phyloP scores from a whole-genome alignment of 2,329 filamentous ascomycete species.

The Purpureocillium takamizusanense region DNA sequence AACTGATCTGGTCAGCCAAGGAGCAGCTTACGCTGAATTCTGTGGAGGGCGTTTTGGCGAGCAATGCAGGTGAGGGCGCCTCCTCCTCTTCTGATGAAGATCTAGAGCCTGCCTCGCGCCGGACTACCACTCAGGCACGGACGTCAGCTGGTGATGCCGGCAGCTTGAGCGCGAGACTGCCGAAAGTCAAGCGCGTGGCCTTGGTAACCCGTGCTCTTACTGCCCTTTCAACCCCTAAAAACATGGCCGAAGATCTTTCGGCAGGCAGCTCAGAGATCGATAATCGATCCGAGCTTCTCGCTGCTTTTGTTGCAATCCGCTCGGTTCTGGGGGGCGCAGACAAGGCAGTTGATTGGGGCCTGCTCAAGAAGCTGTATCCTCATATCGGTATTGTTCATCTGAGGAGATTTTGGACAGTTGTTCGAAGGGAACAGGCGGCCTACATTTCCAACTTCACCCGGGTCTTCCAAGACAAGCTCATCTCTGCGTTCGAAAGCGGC shows the following conservation, averaged over 20 bases:
- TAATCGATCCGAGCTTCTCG: conserved; percentile 31
- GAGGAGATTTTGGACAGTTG: conserved; percentile 44
- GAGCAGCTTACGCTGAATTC: conserved; percentile 14
- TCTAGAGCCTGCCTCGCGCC: neutral
- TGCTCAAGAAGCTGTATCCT: conserved; percentile 48
- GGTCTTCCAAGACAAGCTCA: conserved; percentile 57
- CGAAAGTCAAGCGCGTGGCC: conserved; percentile 18
- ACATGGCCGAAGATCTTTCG: no score
- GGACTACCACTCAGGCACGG: neutral
- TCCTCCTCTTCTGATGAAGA: conserved; percentile 11
- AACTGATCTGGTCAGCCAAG: conserved; percentile 15
- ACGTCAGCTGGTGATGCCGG: neutral
- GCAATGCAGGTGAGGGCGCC: neutral
- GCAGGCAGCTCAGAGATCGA: conserved; percentile 1
- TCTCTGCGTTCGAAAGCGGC: conserved; percentile 55
- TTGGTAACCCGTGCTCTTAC: conserved; percentile 19
- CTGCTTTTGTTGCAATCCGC: conserved; percentile 48
- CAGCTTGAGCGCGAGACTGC: neutral
- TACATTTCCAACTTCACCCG: conserved; percentile 45
- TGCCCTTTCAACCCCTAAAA: conserved; percentile 8
- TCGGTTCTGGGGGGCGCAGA: conserved; percentile 52
- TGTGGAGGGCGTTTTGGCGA: neutral
- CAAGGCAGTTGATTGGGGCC: conserved; percentile 50
- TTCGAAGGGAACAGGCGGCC: conserved; percentile 40
- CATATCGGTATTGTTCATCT: conserved; percentile 40